phyloP scores from a whole-genome alignment of 208 protist genomes.

The Leishmania tropica region DNA sequence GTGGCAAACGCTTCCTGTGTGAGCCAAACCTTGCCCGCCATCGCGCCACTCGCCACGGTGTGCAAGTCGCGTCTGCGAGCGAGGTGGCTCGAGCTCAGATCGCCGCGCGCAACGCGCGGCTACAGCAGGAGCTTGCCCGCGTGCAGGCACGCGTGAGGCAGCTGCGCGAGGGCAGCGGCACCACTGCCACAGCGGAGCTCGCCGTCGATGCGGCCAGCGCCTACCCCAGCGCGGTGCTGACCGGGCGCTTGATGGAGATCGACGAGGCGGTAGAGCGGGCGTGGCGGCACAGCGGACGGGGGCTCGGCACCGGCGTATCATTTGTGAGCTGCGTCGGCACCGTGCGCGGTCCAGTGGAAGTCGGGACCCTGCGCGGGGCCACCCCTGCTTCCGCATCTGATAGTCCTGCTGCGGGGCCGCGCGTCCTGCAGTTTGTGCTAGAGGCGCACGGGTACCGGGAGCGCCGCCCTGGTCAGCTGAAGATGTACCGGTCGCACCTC shows the following conservation, averaged over 20 bases:
- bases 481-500: conserved; percentile 55
- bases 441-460: conserved; percentile 56
- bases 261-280: not conserved
- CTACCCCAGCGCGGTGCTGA: conserved; percentile 27
- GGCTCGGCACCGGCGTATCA: conserved; percentile 38
- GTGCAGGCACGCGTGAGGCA: conserved; percentile 18
- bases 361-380: conserved; percentile 32
- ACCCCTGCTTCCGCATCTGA: not conserved
- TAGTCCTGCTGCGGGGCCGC: conserved; percentile 3
- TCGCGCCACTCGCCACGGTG: conserved; percentile 48
- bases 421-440: conserved; percentile 65
- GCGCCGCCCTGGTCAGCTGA: conserved; percentile 55
- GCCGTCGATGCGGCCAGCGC: conserved; percentile 6
- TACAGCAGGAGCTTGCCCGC: conserved; percentile 9
- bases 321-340: conserved; percentile 38
- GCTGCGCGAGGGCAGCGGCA: conserved; percentile 9
- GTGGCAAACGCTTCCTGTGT: conserved; percentile 66
- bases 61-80: conserved; percentile 33
- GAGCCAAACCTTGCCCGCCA: conserved; percentile 51
- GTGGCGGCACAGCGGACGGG: conserved; percentile 17
- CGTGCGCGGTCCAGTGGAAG: conserved; percentile 29
- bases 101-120: conserved; percentile 33
- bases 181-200: not conserved
- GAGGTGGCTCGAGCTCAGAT: conserved; percentile 29
- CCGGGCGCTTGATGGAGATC: conserved; percentile 32